Percentiles rank a stretch among this genome's conserved stretches.
Conservation (phyloP, 148 eudicot genomes). For the Silene uniflora region DNA sequence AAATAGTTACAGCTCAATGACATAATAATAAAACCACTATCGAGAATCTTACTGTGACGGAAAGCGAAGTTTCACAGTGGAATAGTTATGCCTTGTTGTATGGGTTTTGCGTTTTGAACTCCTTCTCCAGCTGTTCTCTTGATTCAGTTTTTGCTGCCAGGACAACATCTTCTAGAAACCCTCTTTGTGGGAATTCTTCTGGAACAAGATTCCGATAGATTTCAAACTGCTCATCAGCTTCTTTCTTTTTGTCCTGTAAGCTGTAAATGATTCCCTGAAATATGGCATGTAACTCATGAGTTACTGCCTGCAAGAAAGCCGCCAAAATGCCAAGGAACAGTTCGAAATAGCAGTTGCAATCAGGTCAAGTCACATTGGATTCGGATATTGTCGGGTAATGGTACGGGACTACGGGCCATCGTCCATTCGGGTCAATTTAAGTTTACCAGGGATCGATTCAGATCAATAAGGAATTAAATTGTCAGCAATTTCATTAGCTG, state of each 20-base stretch:
- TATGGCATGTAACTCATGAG: neutral
- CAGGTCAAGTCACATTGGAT: too few relatives aligned
- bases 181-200: slow-evolving; percentile 91
- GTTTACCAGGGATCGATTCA: too few relatives aligned
- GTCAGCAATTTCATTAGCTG: too few relatives aligned
- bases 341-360: neutral
- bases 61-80: neutral
- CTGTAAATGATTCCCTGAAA: slow-evolving; percentile 87
- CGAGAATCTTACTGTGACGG: slow-evolving; percentile 15
- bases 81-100: slow-evolving; percentile 26
- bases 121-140: slow-evolving; percentile 55
- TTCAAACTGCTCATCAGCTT: slow-evolving; percentile 79
- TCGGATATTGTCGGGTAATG: too few relatives aligned
- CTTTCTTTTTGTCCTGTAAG: slow-evolving; percentile 67
- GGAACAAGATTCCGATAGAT: slow-evolving; percentile 78
- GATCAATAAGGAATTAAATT: too few relatives aligned
- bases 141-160: slow-evolving; percentile 73
- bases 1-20: neutral
- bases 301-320: neutral
- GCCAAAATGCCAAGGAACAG: neutral
- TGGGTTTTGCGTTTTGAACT: slow-evolving; percentile 42
- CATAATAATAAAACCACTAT: neutral
- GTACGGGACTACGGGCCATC: too few relatives aligned
- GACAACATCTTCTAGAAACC: slow-evolving; percentile 85
- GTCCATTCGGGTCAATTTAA: too few relatives aligned